Conservation (phyloP, 768 basidiomycete species). For the Trametes villosa region DNA sequence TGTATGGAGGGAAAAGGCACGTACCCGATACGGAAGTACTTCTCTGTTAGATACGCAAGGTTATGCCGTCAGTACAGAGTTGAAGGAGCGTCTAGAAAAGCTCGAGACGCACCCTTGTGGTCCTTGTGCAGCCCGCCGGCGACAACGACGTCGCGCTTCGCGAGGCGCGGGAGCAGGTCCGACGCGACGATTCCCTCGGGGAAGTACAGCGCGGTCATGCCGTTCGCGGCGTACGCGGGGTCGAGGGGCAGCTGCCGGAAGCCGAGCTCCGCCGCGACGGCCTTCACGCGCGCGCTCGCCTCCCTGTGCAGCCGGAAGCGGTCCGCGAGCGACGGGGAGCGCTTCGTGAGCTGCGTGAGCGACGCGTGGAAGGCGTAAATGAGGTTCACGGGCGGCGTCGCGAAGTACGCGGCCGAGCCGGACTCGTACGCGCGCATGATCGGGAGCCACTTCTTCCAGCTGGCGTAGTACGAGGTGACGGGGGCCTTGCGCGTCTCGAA, state of each 20-base stretch:
- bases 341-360: constrained; percentile 69
- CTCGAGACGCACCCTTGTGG: constrained; percentile 70
- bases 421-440: constrained; percentile 94
- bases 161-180: constrained; percentile 78
- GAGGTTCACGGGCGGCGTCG: constrained; percentile 93
- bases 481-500: constrained; percentile 66
- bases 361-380: constrained; percentile 91
- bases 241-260: constrained; percentile 72
- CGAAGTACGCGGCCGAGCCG: constrained; percentile 86
- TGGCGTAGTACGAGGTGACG: constrained; percentile 81
- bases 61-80: constrained; percentile 3
- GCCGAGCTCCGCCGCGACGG: constrained; percentile 66
- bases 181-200: constrained; percentile 79
- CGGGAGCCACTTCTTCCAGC: constrained; percentile 92
- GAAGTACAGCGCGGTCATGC: constrained; percentile 92
- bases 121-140: constrained; percentile 87
- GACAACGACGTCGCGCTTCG: constrained; percentile 73
- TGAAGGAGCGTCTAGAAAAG: not conserved
- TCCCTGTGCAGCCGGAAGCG: constrained; percentile 78
- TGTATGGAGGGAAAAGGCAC: constrained; percentile 27
- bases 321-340: constrained; percentile 67
- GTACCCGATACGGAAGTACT: constrained; percentile 90
- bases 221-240: constrained; percentile 76
- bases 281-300: constrained; percentile 70
- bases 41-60: constrained; percentile 49